Base-by-base conservation (phyloP, 1,284 basidiomycete genomes). In the Puccinia polysora region DNA sequence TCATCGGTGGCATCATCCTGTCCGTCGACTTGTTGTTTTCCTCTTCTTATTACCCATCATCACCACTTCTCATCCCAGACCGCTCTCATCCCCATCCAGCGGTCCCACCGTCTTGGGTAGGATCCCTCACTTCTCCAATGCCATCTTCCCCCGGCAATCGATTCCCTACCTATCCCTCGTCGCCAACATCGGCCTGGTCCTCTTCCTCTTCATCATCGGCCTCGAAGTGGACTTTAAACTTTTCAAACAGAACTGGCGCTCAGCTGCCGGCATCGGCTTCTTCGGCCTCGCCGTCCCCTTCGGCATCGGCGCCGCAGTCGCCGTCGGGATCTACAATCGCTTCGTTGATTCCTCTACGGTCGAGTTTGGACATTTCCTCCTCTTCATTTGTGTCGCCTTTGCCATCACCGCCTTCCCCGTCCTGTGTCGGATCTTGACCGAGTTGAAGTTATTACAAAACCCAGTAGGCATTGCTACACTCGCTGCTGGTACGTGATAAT, bases 381-480 rank as follows among this genome's bases (percentile, higher is more conserved):
- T 98, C 50, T 97, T 97, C 80, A 87, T 90, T 49, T 91, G 91
- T 59, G 90, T 95, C 18, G 81, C 69, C 18, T 71, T 88, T 81
- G 88, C 89, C 2, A 97, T 97, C 80, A 97, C 93, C 0, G 80
- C 80, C 25, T 82, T 82, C 65, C 81, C 85, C 0, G 94, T 98
- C 3, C 84, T 97, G 3, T 97, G 94, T 79, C 88, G 95, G 60
- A 91, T 92, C 75, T 82, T 92, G 60, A 88, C 88, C 15, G 83
- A 84, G 69, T 82, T 83, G 50, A 83, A 84, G 80, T 83, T 99
- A 1, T 84, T 97, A 69, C 89, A 95, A 75, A 96, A 92, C 6
- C 89, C 88, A 0, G 93, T 98, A 52, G 96, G 95, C 8, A 88
- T 95, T 69, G 88, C 96, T 34, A 91, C 91, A 3, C 85, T 98